Conservation (phyloP, 2,329 filamentous ascomycete genomes). For the Aspergillus piperis region DNA sequence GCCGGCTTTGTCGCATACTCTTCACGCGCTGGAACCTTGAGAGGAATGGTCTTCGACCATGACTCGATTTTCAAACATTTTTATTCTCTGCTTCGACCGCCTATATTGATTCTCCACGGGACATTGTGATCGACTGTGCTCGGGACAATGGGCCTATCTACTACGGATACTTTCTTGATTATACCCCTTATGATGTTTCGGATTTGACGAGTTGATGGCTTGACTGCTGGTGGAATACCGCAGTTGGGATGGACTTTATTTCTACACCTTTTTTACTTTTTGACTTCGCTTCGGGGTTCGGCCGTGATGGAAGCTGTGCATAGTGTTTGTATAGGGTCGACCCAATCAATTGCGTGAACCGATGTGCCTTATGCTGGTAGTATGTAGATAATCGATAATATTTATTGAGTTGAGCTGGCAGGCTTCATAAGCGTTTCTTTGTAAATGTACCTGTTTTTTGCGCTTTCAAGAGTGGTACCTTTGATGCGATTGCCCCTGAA, state of each 20-base stretch:
- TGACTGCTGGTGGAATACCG: conserved; percentile 13
- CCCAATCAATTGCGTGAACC: background rate
- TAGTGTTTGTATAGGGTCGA: conserved; percentile 11
- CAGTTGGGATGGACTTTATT: conserved; percentile 5
- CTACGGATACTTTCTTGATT: conserved; percentile 24
- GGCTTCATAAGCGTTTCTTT: too few species aligned
- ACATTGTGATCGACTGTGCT: conserved; percentile 4
- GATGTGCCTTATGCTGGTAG: too few species aligned
- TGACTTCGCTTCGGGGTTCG: background rate
- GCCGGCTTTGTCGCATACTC: background rate
- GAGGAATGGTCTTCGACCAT: background rate
- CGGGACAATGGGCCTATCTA: conserved; percentile 15
- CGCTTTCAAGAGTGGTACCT: too few species aligned
- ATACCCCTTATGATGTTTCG: conserved; percentile 35
- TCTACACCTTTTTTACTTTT: background rate
- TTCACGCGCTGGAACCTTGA: background rate
- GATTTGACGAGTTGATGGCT: conserved; percentile 34
- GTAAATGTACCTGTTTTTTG: too few species aligned
- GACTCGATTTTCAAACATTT: conserved; percentile 16
- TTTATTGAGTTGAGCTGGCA: background rate
- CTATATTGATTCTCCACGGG: conserved; percentile 7
- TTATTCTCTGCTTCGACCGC: conserved; percentile 23
- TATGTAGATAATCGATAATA: too few species aligned
- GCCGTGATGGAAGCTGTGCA: conserved; percentile 6
- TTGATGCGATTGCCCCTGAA: too few species aligned